Percentiles rank a stretch among this genome's conserved stretches.
phyloP scores from a whole-genome alignment of 495 filamentous ascomycete genomes.

The Darksidea phi region DNA sequence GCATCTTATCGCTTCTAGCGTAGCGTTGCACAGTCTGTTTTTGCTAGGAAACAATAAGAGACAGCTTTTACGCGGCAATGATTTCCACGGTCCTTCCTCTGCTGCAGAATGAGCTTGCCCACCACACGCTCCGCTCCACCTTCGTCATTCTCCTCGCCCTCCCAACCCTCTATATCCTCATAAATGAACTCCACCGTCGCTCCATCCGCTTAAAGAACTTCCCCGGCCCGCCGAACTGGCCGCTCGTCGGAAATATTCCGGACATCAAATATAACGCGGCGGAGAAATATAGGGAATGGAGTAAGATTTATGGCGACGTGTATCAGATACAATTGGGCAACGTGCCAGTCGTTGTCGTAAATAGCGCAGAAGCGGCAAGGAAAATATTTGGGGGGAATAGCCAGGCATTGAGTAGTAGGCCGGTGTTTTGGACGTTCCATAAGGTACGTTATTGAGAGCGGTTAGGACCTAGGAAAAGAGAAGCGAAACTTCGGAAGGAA shows the following conservation, averaged over 20 bases:
- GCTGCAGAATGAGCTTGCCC: slow-evolving; percentile 3
- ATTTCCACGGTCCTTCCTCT: slow-evolving; percentile 27
- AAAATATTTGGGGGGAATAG: slow-evolving; percentile 57
- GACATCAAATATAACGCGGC: slow-evolving; percentile 61
- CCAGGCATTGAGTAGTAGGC: slow-evolving; percentile 57
- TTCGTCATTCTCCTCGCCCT: slow-evolving; percentile 18
- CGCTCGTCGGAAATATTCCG: slow-evolving; percentile 62
- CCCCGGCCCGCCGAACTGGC: slow-evolving; percentile 56
- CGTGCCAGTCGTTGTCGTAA: slow-evolving; percentile 60
- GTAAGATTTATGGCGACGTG: slow-evolving; percentile 56
- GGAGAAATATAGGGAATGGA: slow-evolving; percentile 60
- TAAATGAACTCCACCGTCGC: slow-evolving; percentile 25
- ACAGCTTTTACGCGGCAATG: slow-evolving; percentile 1
- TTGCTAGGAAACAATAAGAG: neutral
- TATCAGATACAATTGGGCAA: slow-evolving; percentile 68
- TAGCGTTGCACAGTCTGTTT: neutral
- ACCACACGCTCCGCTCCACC: slow-evolving; percentile 12
- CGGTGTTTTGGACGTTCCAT: slow-evolving; percentile 65
- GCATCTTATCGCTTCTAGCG: neutral
- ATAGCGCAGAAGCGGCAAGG: slow-evolving; percentile 57
- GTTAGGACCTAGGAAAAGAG: no score
- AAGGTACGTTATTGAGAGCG: slow-evolving; percentile 50
- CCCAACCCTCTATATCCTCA: slow-evolving; percentile 18
- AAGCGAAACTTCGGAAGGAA: no score
- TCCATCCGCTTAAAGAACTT: slow-evolving; percentile 38